Base-by-base conservation (phyloP, 345 rosid genomes). In the Trapa bicornis region DNA sequence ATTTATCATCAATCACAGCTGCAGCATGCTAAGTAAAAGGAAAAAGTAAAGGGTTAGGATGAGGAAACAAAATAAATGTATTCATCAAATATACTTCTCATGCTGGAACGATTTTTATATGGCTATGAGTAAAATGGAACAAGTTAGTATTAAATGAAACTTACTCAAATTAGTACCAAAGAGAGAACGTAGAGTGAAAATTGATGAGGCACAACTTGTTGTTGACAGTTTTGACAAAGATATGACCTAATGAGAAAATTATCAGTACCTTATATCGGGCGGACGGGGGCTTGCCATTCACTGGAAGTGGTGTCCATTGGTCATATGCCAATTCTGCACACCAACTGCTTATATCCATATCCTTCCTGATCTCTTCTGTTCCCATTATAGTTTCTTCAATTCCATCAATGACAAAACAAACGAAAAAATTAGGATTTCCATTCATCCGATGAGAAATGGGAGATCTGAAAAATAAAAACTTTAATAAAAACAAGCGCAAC, bases 231-330 rank as follows among this genome's bases (percentile, higher is more conserved):
- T 37, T 29, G 36, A 65, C 52, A 64, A 41, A 47, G 43, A 68
- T 47, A 57, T 57, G 14, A 57, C 15, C 2, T 22, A 41, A 41
- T 8, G 4, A 17, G 4, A 68, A 38, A 22, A 71, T 50, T 62
- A 60, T 42, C 53, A 56, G 69, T 65, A 94, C 99, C 97, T 94
- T 90, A 80, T 91, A 94, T 35, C 99, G 91, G 77, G 97, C 94
- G 37, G 88, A 86, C 35, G 97, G 96, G 37, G 84, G 81, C 9
- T 85, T 68, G 48, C 87, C 87, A 41, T 82, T 50, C 60, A 89
- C 85, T 16, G 87, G 83, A 68, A 85, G 80, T 64, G 84, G 72
- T 39, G 70, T 75, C 99, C 99, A 94, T 70, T 86, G 79, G 52
- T 85, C 89, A 75, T 84, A 77, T 22, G 29, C 29, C 29, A 22